Evolutionary conservation across 2,329 filamentous ascomycete species (phyloP).

Genomic region (Paecilomyces sp.): DNA sequence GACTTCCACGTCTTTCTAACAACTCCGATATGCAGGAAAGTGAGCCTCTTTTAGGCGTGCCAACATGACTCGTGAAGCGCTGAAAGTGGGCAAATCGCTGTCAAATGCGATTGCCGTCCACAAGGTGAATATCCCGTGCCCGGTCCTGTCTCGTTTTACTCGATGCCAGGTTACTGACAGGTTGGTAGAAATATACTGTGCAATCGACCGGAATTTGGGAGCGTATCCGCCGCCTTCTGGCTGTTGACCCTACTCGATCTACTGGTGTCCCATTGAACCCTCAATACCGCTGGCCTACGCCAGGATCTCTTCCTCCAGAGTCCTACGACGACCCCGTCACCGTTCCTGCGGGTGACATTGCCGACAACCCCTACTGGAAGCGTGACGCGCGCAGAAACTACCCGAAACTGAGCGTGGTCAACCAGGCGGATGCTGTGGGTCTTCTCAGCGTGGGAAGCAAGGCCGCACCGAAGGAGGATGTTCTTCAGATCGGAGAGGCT

Average conservation of each 20-base stretch:
- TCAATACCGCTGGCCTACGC: slow-evolving; percentile 81
- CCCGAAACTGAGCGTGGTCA: slow-evolving; percentile 70
- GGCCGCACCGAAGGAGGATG: slow-evolving; percentile 69
- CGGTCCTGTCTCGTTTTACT: background rate
- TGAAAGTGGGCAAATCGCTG: slow-evolving; percentile 33
- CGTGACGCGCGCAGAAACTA: slow-evolving; percentile 80
- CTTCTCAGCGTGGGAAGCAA: slow-evolving; percentile 80
- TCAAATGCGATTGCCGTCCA: slow-evolving; percentile 28
- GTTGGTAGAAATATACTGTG: slow-evolving; percentile 81
- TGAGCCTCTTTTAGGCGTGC: slow-evolving; percentile 14
- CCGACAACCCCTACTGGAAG: slow-evolving; percentile 95
- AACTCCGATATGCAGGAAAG: background rate
- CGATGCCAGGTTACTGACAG: background rate
- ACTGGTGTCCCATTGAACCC: slow-evolving; percentile 89
- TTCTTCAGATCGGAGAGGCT: slow-evolving; percentile 64
- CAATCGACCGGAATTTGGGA: slow-evolving; percentile 89
- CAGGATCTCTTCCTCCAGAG: slow-evolving; percentile 62
- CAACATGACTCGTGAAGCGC: slow-evolving; percentile 28
- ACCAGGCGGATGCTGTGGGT: slow-evolving; percentile 76
- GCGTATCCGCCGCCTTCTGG: slow-evolving; percentile 65
- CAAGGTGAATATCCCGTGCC: slow-evolving; percentile 22
- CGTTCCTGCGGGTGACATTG: slow-evolving; percentile 74
- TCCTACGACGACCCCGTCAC: slow-evolving; percentile 78
- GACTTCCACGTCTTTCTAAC: background rate
- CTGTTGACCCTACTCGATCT: slow-evolving; percentile 81